phyloP scores from a whole-genome alignment of 2,329 filamentous ascomycete species.

The Sporothrix brasiliensis region DNA sequence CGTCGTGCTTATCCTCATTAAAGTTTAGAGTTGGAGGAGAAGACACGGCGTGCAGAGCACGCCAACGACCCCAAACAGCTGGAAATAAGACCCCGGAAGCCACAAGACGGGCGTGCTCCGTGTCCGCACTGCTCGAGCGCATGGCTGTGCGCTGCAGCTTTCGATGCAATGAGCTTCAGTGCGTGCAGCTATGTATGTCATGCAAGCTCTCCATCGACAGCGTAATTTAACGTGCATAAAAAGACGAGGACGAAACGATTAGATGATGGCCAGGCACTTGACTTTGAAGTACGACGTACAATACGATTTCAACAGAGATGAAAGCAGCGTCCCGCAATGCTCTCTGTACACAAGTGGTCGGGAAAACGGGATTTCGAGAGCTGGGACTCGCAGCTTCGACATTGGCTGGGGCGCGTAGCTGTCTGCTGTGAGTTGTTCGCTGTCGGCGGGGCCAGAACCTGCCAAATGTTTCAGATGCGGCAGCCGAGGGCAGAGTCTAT shows the following conservation, averaged over 20 bases:
- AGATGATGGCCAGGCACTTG: too few relatives aligned
- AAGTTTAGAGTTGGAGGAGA: slow-evolving; percentile 1
- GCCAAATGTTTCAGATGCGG: slow-evolving; percentile 7
- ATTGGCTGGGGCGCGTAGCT: neutral
- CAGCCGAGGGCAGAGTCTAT: neutral
- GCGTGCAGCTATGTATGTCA: slow-evolving; percentile 1
- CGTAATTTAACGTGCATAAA: neutral
- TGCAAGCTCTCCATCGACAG: slow-evolving; percentile 15
- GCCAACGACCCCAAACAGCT: slow-evolving; percentile 1
- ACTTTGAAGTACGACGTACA: too few relatives aligned
- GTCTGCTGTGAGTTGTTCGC: neutral
- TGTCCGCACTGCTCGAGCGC: slow-evolving; percentile 9
- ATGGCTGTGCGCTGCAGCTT: neutral
- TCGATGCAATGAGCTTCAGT: neutral
- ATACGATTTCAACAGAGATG: too few relatives aligned
- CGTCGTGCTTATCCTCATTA: slow-evolving; percentile 5
- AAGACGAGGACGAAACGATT: neutral
- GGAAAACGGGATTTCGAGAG: neutral
- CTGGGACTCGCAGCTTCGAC: neutral
- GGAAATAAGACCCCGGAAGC: neutral
- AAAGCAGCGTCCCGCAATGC: neutral
- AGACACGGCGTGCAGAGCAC: neutral
- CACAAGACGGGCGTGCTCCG: slow-evolving; percentile 1
- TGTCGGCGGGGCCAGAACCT: neutral
- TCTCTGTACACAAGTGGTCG: too few relatives aligned